Percentiles rank a stretch among this genome's conserved stretches.
Evolutionary conservation across 2,329 filamentous ascomycete species (phyloP).

Genomic region (Hymenoscyphus albidus): DNA sequence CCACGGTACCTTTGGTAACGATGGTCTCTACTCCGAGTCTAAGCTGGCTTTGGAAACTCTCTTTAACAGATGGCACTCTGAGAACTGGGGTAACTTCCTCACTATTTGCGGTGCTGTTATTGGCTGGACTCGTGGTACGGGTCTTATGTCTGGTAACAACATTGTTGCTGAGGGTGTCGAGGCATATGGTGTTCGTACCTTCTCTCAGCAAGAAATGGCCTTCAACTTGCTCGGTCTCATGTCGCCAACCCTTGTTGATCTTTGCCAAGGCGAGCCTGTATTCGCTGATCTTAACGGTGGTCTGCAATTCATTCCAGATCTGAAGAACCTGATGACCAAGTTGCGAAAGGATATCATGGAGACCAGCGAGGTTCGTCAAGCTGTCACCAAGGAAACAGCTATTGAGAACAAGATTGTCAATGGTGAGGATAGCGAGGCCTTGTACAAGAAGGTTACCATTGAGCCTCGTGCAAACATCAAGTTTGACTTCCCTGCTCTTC

Average conservation of each 20-base stretch:
- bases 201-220: slow-evolving; percentile 99
- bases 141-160: slow-evolving; percentile 97
- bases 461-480: slow-evolving; percentile 97
- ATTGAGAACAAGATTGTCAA: slow-evolving; percentile 98
- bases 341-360: slow-evolving; percentile 93
- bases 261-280: slow-evolving; percentile 93
- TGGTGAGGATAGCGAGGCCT: slow-evolving; percentile 82
- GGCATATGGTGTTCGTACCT: slow-evolving; percentile 93
- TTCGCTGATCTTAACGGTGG: slow-evolving; percentile 97
- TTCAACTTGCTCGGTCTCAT: slow-evolving; percentile 97
- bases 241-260: slow-evolving; percentile 87
- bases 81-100: slow-evolving; percentile 95
- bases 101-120: slow-evolving; percentile 98
- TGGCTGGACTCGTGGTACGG: slow-evolving; percentile 97
- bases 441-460: slow-evolving; percentile 92
- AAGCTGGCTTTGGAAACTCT: slow-evolving; percentile 96
- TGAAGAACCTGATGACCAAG: slow-evolving; percentile 90
- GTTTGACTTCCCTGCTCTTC: slow-evolving; percentile 87
- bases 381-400: slow-evolving; percentile 91
- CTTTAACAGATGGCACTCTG: slow-evolving; percentile 97
- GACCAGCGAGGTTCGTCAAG: slow-evolving; percentile 87
- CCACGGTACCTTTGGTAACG: slow-evolving; percentile 96
- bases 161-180: slow-evolving; percentile 96
- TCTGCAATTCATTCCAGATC: slow-evolving; percentile 92
- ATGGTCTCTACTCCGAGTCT: slow-evolving; percentile 96